phyloP scores from a whole-genome alignment of 805 yeast species.

The Spathaspora gorwiae region DNA sequence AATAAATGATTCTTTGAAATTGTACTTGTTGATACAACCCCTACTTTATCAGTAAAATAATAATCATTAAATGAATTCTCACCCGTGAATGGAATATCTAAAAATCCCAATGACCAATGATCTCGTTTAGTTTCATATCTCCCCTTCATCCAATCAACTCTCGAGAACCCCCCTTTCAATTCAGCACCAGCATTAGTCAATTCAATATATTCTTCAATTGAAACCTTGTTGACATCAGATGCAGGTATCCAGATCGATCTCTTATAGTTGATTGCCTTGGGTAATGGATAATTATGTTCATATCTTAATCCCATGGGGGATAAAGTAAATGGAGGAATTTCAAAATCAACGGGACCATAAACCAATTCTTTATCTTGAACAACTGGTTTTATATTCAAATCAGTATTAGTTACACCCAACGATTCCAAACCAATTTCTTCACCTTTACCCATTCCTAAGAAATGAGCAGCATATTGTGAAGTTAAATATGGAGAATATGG shows the following conservation, averaged over 20 bases:
- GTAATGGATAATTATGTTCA: slow-evolving; percentile 62
- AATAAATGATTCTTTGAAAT: slow-evolving; percentile 42
- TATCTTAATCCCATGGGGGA: slow-evolving; percentile 54
- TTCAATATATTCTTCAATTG: slow-evolving; percentile 81
- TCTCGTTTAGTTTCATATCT: slow-evolving; percentile 43
- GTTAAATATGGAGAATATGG: slow-evolving; percentile 65
- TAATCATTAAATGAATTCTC: slow-evolving; percentile 42
- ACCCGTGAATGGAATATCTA: slow-evolving; percentile 53
- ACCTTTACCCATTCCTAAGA: slow-evolving; percentile 45
- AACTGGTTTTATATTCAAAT: slow-evolving; percentile 14
- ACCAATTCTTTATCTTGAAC: slow-evolving; percentile 33
- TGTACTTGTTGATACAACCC: slow-evolving; percentile 81
- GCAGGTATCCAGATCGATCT: slow-evolving; percentile 90
- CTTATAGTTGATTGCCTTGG: slow-evolving; percentile 53
- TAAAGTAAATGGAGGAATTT: slow-evolving; percentile 43
- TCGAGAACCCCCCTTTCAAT: slow-evolving; percentile 66
- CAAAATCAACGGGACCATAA: slow-evolving; percentile 51
- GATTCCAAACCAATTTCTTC: slow-evolving; percentile 39
- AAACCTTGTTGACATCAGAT: slow-evolving; percentile 63
- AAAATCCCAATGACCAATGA: slow-evolving; percentile 55
- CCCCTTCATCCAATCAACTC: slow-evolving; percentile 70
- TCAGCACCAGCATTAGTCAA: slow-evolving; percentile 70
- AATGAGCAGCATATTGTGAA: slow-evolving; percentile 34
- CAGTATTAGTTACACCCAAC: slow-evolving; percentile 9
- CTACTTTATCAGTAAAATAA: slow-evolving; percentile 85